A percentile compares a stretch with the other conserved stretches of the same genome.
Conservation (phyloP, 2,329 filamentous ascomycete species). For the Aspergillus pseudoviridinutans region DNA sequence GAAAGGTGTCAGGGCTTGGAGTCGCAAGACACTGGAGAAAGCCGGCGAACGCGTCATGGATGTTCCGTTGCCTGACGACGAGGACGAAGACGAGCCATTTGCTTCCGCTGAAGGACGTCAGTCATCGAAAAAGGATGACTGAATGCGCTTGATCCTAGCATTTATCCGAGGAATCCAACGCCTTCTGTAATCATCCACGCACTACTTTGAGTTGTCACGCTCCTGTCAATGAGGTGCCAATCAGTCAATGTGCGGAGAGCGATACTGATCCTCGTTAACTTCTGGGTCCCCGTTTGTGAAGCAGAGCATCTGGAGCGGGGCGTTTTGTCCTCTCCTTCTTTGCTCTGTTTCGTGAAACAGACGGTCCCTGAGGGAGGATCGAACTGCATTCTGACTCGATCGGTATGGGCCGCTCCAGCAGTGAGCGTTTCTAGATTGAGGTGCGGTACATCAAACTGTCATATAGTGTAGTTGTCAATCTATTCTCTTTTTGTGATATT, state of each 20-base stretch:
- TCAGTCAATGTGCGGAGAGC: conserved; percentile 96
- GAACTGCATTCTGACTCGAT: conserved; percentile 24
- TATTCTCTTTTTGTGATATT: conserved; percentile 4
- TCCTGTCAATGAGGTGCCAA: conserved; percentile 79
- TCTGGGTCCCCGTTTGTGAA: conserved; percentile 24
- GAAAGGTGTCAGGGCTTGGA: conserved; percentile 73
- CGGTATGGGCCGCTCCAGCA: conserved; percentile 14
- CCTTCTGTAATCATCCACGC: conserved; percentile 45
- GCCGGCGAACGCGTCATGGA: conserved; percentile 80
- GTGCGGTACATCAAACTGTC: conserved; percentile 23
- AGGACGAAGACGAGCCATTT: conserved; percentile 51
- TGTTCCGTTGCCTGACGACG: conserved; percentile 54
- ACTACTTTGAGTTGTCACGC: conserved; percentile 98
- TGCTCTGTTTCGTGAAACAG: conserved; percentile 20
- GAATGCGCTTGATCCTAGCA: conserved; percentile 4
- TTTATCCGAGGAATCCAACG: neutral
- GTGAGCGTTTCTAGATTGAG: conserved; percentile 27
- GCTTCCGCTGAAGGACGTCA: conserved; percentile 8
- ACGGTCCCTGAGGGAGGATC: conserved; percentile 26
- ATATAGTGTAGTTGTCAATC: conserved; percentile 1
- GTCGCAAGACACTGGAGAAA: conserved; percentile 66
- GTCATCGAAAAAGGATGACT: conserved; percentile 27
- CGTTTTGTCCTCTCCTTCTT: conserved; percentile 32
- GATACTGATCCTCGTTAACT: conserved; percentile 37
- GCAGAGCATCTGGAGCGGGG: conserved; percentile 17